Evolutionary conservation across 1,139 yeast species (phyloP).

Genomic region (Yamadazyma oceani): DNA sequence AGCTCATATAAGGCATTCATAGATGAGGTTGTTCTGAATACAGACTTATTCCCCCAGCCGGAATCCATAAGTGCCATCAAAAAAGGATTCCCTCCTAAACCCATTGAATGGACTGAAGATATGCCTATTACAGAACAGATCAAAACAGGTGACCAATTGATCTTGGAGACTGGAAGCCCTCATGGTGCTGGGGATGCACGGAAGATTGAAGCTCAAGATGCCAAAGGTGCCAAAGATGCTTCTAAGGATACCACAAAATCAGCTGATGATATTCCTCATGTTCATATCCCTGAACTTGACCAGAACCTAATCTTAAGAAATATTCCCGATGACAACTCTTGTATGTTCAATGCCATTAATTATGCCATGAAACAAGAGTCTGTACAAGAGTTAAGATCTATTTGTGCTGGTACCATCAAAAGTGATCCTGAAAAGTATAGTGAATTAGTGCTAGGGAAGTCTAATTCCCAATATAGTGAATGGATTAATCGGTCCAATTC

Average conservation of each 20-base stretch:
- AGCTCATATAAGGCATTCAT: slow-evolving; percentile 18
- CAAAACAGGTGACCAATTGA: slow-evolving; percentile 58
- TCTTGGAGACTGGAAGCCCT: slow-evolving; percentile 25
- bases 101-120: slow-evolving; percentile 29
- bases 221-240: neutral
- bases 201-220: too few relatives aligned
- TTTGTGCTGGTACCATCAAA: slow-evolving; percentile 47
- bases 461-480: slow-evolving; percentile 48
- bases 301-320: slow-evolving; percentile 49
- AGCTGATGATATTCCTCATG: slow-evolving; percentile 33
- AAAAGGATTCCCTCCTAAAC: slow-evolving; percentile 63
- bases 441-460: slow-evolving; percentile 60
- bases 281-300: slow-evolving; percentile 20
- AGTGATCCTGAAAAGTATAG: slow-evolving; percentile 47
- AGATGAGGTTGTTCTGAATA: slow-evolving; percentile 14
- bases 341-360: slow-evolving; percentile 69
- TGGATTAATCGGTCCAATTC: slow-evolving; percentile 66
- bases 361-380: slow-evolving; percentile 42
- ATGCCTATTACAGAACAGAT: slow-evolving; percentile 41
- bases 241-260: too few relatives aligned
- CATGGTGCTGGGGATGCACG: slow-evolving; percentile 5
- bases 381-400: slow-evolving; percentile 44
- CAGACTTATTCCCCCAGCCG: slow-evolving; percentile 16
- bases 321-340: slow-evolving; percentile 79
- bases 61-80: slow-evolving; percentile 28